Percentiles rank a stretch among this genome's conserved stretches.
Conservation (phyloP, 2,329 filamentous ascomycete species). For the Alternaria tenuissima region DNA sequence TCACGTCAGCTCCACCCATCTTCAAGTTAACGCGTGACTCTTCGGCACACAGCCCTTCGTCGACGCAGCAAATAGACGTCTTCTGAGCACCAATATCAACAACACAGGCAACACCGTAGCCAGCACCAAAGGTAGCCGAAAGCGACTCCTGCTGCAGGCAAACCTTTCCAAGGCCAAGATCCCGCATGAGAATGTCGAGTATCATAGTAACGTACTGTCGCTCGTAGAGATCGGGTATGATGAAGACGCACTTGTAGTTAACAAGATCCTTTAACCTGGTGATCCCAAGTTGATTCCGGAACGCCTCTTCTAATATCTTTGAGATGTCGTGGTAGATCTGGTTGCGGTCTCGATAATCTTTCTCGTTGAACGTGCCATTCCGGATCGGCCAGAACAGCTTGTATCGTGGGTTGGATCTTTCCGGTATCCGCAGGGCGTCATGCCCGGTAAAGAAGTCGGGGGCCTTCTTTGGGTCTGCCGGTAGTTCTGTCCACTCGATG, state of each 20-base stretch:
- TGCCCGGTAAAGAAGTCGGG: slow-evolving; percentile 82
- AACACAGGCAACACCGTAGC: slow-evolving; percentile 92
- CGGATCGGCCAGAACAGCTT: slow-evolving; percentile 92
- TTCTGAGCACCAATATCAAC: slow-evolving; percentile 97
- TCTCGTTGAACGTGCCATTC: slow-evolving; percentile 87
- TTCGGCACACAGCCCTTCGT: slow-evolving; percentile 93
- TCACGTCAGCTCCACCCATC: slow-evolving; percentile 90
- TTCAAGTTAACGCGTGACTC: slow-evolving; percentile 96
- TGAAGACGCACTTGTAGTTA: slow-evolving; percentile 94
- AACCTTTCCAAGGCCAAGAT: slow-evolving; percentile 87
- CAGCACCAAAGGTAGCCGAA: slow-evolving; percentile 92
- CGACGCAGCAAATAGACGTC: slow-evolving; percentile 95
- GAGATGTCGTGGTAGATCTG: slow-evolving; percentile 88
- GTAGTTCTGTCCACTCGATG: slow-evolving; percentile 93
- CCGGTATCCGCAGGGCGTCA: slow-evolving; percentile 84
- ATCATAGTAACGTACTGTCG: slow-evolving; percentile 88
- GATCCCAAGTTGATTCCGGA: slow-evolving; percentile 83
- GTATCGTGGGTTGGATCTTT: slow-evolving; percentile 87
- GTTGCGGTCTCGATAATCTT: slow-evolving; percentile 81
- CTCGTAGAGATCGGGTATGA: slow-evolving; percentile 97
- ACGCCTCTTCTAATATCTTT: slow-evolving; percentile 83
- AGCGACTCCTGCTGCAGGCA: slow-evolving; percentile 97
- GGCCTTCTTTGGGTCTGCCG: slow-evolving; percentile 65
- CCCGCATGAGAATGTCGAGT: slow-evolving; percentile 83
- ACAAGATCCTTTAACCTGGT: slow-evolving; percentile 80